Evolutionary conservation across 140 eudicot genomes (phyloP).

Genomic region (Erigeron philadelphicus): DNA sequence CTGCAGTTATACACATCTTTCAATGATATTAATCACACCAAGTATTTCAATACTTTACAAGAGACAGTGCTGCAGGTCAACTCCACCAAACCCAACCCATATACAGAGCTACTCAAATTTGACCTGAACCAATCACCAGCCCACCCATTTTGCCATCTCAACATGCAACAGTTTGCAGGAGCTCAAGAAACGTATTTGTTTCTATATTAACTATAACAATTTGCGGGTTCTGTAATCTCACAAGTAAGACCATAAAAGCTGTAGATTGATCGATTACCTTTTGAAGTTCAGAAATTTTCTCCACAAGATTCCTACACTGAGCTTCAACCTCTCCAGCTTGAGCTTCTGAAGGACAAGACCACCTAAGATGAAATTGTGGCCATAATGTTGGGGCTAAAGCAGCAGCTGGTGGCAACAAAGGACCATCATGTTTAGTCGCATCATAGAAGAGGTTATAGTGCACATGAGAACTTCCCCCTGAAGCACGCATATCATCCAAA

Average conservation of each 20-base stretch:
- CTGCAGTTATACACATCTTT: too few species aligned
- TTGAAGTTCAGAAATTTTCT: conserved; percentile 59
- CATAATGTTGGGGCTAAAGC: conserved; percentile 95
- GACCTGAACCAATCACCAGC: not conserved
- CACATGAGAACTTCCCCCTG: conserved; percentile 63
- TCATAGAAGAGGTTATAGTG: conserved; percentile 89
- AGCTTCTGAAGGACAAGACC: conserved; percentile 87
- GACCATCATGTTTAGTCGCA: conserved; percentile 60
- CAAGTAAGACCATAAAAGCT: not conserved
- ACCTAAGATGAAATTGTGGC: conserved; percentile 98
- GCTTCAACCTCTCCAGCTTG: conserved; percentile 88
- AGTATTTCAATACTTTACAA: too few species aligned
- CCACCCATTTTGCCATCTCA: not conserved
- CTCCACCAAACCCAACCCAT: not conserved
- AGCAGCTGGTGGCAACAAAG: conserved; percentile 92
- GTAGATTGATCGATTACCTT: conserved; percentile 42
- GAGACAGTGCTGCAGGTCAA: not conserved
- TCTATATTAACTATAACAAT: not conserved
- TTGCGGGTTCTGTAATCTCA: not conserved
- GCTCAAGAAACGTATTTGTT: not conserved
- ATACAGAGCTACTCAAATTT: not conserved
- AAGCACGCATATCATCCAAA: conserved; percentile 67
- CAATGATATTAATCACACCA: too few species aligned
- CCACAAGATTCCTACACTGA: conserved; percentile 61
- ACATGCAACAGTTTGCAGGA: not conserved